Percentiles rank a stretch among this genome's conserved stretches.
Evolutionary conservation across 1,139 yeast species (phyloP).

Genomic region (Hyphopichia burtonii): DNA sequence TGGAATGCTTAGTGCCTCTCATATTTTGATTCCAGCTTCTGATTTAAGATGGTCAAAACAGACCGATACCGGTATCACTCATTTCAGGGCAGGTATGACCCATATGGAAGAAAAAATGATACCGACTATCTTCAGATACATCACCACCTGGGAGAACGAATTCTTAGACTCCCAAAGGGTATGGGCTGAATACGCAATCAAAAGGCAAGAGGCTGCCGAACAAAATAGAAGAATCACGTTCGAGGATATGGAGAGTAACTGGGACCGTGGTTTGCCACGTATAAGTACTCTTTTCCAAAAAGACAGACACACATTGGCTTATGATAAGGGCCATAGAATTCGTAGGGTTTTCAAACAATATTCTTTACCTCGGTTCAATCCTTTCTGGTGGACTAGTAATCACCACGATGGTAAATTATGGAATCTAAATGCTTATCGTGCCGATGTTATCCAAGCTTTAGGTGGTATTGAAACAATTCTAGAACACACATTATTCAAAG

Average conservation of each 20-base stretch:
- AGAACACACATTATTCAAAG: slow-evolving; percentile 93
- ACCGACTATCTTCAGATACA: slow-evolving; percentile 90
- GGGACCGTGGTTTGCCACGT: slow-evolving; percentile 98
- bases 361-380: slow-evolving; percentile 69
- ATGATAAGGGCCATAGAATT: slow-evolving; percentile 90
- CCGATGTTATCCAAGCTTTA: slow-evolving; percentile 94
- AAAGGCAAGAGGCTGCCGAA: slow-evolving; percentile 82
- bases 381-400: slow-evolving; percentile 96
- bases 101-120: slow-evolving; percentile 78
- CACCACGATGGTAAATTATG: slow-evolving; percentile 96
- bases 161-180: slow-evolving; percentile 92
- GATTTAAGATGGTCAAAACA: slow-evolving; percentile 91
- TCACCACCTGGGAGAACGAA: slow-evolving; percentile 96
- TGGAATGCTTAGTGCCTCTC: slow-evolving; percentile 97
- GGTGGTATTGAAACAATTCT: slow-evolving; percentile 97
- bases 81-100: slow-evolving; percentile 91
- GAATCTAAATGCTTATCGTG: slow-evolving; percentile 89
- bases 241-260: slow-evolving; percentile 89
- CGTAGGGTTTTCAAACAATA: slow-evolving; percentile 78
- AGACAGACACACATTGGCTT: slow-evolving; percentile 91
- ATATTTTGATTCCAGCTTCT: slow-evolving; percentile 89
- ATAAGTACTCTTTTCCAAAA: slow-evolving; percentile 93
- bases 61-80: slow-evolving; percentile 92
- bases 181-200: slow-evolving; percentile 96
- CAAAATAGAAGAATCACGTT: slow-evolving; percentile 84